A percentile compares a stretch with the other conserved stretches of the same genome.
Conservation (phyloP, 1,139 yeast genomes). For the Yamadazyma songkhlaensis region DNA sequence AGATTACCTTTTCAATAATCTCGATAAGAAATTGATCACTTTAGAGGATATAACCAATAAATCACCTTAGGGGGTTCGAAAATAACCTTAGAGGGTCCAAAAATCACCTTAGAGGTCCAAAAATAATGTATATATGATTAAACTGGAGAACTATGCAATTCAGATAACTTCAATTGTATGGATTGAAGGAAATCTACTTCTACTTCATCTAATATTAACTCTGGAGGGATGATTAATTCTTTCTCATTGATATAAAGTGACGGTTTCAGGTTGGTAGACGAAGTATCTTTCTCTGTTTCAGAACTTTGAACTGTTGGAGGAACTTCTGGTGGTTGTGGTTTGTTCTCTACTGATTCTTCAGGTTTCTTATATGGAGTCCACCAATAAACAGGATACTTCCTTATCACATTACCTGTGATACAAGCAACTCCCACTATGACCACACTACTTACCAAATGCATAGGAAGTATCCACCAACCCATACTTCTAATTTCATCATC, state of each 20-base stretch:
- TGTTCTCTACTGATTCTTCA: neutral
- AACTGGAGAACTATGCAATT: constrained; percentile 1
- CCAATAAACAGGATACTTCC: constrained; percentile 63
- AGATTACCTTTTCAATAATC: constrained; percentile 49
- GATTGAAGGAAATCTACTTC: constrained; percentile 27
- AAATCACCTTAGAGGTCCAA: no score
- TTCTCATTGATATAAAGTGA: constrained; percentile 19
- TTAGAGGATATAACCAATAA: constrained; percentile 31
- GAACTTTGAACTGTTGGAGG: neutral
- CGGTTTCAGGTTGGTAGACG: neutral
- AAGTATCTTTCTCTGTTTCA: neutral
- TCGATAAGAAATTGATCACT: constrained; percentile 35
- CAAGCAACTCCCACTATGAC: constrained; percentile 53
- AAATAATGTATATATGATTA: constrained; percentile 3
- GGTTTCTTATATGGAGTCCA: constrained; percentile 42
- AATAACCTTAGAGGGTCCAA: no score
- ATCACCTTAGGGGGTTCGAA: no score
- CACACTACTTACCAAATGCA: constrained; percentile 50
- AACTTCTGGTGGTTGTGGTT: constrained; percentile 6
- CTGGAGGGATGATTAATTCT: constrained; percentile 23
- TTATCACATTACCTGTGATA: constrained; percentile 52
- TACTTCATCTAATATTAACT: constrained; percentile 21
- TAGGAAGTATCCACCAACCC: constrained; percentile 71
- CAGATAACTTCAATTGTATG: constrained; percentile 18
- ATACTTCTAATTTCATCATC: constrained; percentile 45